Evolutionary conservation across 2,329 filamentous ascomycete species (phyloP).

Genomic region (Pseudogymnoascus sp.): DNA sequence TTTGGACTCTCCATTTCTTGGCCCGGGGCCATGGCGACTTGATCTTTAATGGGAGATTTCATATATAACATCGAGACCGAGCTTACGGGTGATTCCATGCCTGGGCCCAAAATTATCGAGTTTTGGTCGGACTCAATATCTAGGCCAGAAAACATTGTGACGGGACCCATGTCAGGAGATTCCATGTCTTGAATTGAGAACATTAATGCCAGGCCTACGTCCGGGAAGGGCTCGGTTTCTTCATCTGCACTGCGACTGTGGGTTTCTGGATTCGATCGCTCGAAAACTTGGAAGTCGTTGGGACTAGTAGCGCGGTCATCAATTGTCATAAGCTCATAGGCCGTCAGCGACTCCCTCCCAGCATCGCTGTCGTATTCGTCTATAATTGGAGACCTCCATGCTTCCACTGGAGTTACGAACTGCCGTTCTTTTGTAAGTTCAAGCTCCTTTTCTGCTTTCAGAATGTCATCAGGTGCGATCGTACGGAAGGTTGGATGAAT

Average conservation of each 20-base stretch:
- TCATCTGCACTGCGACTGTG: neutral
- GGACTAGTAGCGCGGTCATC: neutral
- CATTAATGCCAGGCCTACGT: neutral
- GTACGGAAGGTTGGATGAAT: neutral
- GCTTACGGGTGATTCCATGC: neutral
- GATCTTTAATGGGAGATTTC: neutral
- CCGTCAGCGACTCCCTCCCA: too few relatives aligned
- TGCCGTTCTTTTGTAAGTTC: neutral
- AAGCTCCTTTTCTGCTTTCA: neutral
- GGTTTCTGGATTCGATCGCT: neutral
- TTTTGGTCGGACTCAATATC: neutral
- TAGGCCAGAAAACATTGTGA: neutral
- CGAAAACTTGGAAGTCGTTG: neutral
- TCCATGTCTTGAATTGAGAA: neutral
- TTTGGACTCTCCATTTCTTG: neutral
- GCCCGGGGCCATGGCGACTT: neutral
- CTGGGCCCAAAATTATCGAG: neutral
- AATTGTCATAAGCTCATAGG: neutral
- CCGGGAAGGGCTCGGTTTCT: neutral
- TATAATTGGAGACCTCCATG: neutral
- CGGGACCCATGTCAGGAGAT: neutral
- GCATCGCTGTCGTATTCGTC: neutral
- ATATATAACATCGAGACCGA: neutral
- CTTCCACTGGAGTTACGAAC: neutral
- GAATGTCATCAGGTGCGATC: neutral